Base-by-base conservation (phyloP, 2,329 filamentous ascomycete species). In the Colletotrichum phormii region DNA sequence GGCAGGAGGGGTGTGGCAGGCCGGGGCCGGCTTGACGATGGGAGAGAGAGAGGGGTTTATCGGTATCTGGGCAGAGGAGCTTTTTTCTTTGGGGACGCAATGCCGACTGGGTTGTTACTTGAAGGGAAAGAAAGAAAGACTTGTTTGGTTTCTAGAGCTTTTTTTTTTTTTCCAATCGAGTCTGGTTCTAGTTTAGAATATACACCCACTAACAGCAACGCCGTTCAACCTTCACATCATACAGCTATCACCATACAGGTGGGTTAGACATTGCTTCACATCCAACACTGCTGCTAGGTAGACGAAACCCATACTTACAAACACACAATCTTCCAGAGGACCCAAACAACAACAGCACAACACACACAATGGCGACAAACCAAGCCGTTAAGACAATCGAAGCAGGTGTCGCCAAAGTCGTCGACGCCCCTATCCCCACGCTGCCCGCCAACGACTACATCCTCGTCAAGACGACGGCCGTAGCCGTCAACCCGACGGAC, bases 401-500 rank as follows among this genome's bases (percentile, higher is more conserved):
- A 33, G 35, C 71, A 42, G 61, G 71, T 69, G 76, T 77, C 31
- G 78, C 77, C 26, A 80, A 79, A 12, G 75, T 83, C 24, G 79
- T 85, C 5, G 77, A 77, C 60, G 63, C 33, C 11, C 59, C 73
- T 2, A 37, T 75, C 46, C 77, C 77, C 11, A 58, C 73, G 26
- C 76, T 79, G 12, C 75, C 76, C 22, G 65, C 66, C 37, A 73
- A 76, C 37, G 80, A 80, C 63, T 79, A 78, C 55, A 72, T 84
- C 54, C 77, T 83, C 29, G 80, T 82, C 58, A 80, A 80, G 70
- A 78, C 79, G 13, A 79, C 74, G 37, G 81, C 82, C n/a, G 79
- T 82, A 29, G 82, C 78, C 42, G 58, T 84, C 62, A 83, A 84
- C 74, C 82, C 81, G 0, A 79, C 79, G 3, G 82, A 84, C 71